These are phyloP conservation scores for Calvatia gigantea DNA, from an alignment of 768 basidiomycete genomes.

Conservation along the genomic window DNA sequence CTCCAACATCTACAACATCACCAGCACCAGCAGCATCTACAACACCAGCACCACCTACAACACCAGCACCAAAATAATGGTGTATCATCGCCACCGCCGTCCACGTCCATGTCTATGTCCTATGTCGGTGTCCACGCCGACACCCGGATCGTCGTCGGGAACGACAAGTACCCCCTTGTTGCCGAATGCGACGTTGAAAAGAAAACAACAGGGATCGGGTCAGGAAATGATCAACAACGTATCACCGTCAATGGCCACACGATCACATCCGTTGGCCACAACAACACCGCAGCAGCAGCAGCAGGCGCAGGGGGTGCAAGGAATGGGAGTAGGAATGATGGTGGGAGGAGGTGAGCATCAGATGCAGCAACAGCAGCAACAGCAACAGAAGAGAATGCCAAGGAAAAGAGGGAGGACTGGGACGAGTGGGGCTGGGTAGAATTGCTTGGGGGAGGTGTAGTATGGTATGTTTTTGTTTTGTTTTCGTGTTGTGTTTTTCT, in stretches of 20 bases:
- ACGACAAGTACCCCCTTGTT: constrained; percentile 48
- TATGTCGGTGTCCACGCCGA: constrained; percentile 24
- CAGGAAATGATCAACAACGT: constrained; percentile 15
- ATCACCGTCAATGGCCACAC: constrained; percentile 37
- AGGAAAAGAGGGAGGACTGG: constrained; percentile 55
- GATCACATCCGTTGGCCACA: too few species aligned
- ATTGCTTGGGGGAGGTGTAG: constrained; percentile 25
- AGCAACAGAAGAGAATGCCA: constrained; percentile 44
- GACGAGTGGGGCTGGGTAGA: constrained; percentile 26
- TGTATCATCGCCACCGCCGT: constrained; percentile 13
- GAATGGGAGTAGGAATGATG: constrained; percentile 31
- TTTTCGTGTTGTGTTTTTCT: constrained; percentile 13
- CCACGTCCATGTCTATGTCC: constrained; percentile 28
- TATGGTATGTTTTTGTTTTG: constrained; percentile 4
- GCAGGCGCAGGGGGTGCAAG: constrained; percentile 47
- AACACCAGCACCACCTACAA: not conserved
- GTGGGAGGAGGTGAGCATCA: too few species aligned
- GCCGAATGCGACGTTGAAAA: constrained; percentile 48
- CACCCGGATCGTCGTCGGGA: constrained; percentile 26
- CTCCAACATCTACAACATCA: not conserved
- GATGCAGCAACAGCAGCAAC: constrained; percentile 49
- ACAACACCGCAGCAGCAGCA: constrained; percentile 47
- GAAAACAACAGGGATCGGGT: constrained; percentile 43
- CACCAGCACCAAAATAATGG: not conserved
- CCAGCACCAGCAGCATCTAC: not conserved